A percentile compares a stretch with the other conserved stretches of the same genome.
Conservation (phyloP, 108 stramenopile genomes). For the Discostella pseudostelligera region DNA sequence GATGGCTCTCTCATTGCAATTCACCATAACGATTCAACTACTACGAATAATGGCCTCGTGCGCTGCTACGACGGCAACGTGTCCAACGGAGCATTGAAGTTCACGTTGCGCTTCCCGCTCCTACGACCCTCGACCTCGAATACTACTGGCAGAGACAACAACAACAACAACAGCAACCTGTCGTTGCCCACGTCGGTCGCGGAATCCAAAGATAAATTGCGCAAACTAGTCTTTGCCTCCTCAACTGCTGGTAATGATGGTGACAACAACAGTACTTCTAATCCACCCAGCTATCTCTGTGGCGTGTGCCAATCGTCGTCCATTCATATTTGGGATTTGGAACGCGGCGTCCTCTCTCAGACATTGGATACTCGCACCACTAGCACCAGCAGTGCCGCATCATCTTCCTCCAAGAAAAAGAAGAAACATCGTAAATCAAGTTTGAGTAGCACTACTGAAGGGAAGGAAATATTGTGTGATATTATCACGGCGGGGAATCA, state of each 20-base stretch:
- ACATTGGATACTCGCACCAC: constrained; percentile 19
- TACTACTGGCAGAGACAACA: constrained; percentile 1
- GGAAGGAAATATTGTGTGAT: constrained; percentile 20
- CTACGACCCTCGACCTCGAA: neutral
- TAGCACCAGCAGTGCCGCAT: neutral
- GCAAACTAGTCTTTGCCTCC: constrained; percentile 34
- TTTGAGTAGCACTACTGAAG: constrained; percentile 2
- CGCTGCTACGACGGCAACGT: constrained; percentile 44
- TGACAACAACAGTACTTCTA: neutral
- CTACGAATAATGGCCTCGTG: constrained; percentile 1
- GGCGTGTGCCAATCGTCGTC: constrained; percentile 13
- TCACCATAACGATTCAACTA: neutral
- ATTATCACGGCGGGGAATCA: constrained; percentile 11
- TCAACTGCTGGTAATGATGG: neutral
- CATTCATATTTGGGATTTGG: constrained; percentile 33
- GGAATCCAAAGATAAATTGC: neutral
- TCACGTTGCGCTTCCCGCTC: constrained; percentile 43
- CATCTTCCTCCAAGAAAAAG: constrained; percentile 2
- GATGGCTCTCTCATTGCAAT: constrained; percentile 12
- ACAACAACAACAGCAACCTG: neutral
- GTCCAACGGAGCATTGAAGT: constrained; percentile 38
- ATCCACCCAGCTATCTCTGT: constrained; percentile 10
- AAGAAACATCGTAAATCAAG: constrained; percentile 19
- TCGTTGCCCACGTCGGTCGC: neutral
- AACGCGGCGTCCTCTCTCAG: constrained; percentile 34